Evolutionary conservation across 257 asterid genomes (phyloP).

Genomic region (Petrea volubilis): DNA sequence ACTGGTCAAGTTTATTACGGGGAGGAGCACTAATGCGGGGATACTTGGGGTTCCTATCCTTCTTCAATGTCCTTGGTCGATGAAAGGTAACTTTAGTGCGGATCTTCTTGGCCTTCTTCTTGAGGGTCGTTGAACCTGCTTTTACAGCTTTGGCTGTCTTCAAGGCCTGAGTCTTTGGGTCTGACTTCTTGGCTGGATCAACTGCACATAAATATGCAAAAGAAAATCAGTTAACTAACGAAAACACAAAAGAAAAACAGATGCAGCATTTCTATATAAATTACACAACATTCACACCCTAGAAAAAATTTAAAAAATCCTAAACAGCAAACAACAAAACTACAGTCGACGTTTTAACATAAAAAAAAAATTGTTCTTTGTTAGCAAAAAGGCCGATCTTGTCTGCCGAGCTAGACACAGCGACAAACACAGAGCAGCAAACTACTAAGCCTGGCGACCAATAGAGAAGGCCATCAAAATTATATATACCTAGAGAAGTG

Average conservation of each 20-base stretch:
- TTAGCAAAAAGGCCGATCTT: neutral
- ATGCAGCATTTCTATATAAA: neutral
- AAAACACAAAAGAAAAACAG: neutral
- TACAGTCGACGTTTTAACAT: neutral
- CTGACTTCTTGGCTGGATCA: conserved; percentile 34
- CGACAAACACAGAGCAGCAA: neutral
- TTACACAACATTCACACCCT: neutral
- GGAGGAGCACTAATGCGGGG: conserved; percentile 66
- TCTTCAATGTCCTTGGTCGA: conserved; percentile 56
- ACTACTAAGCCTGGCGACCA: neutral
- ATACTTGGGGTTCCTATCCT: conserved; percentile 55
- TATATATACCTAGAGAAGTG: neutral
- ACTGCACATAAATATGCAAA: conserved; percentile 16
- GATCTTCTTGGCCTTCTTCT: conserved; percentile 56
- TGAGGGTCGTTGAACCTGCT: conserved; percentile 37
- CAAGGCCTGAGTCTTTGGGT: conserved; percentile 48
- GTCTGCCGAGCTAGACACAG: neutral
- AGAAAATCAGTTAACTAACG: neutral
- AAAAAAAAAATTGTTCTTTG: neutral
- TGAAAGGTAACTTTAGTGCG: conserved; percentile 58
- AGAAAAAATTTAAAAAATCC: too few relatives aligned
- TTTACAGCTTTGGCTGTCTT: conserved; percentile 62
- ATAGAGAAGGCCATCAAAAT: neutral
- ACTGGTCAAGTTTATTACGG: conserved; percentile 50
- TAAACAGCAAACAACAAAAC: neutral